phyloP scores from a whole-genome alignment of 2,329 filamentous ascomycete species.

The Fusarium bactridioides region DNA sequence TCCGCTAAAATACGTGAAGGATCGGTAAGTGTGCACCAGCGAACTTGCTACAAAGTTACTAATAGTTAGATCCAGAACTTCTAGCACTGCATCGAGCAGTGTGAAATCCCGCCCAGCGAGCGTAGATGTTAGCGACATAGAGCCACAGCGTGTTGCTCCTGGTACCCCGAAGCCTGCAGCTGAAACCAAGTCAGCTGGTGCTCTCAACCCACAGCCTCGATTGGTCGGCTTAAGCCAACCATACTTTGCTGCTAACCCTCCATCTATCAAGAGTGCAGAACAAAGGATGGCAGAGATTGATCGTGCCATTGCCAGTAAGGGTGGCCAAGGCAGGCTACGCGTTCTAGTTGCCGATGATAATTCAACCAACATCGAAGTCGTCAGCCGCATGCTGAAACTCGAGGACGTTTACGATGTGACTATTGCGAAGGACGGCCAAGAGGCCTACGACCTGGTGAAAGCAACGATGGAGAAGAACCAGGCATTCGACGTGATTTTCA shows the following conservation, averaged over 20 bases:
- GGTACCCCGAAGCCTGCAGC: constrained; percentile 35
- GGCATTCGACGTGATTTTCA: constrained; percentile 88
- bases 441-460: constrained; percentile 87
- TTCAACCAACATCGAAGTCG: constrained; percentile 65
- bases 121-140: constrained; percentile 53
- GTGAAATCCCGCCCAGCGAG: constrained; percentile 59
- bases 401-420: constrained; percentile 88
- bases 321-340: constrained; percentile 69
- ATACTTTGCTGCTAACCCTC: constrained; percentile 69
- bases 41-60: background rate
- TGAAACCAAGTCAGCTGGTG: constrained; percentile 45
- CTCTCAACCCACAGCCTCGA: constrained; percentile 75
- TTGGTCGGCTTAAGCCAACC: constrained; percentile 84
- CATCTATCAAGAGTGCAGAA: constrained; percentile 51
- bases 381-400: constrained; percentile 73
- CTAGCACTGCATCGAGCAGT: constrained; percentile 64
- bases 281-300: constrained; percentile 73
- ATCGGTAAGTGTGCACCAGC: constrained; percentile 50
- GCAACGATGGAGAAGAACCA: constrained; percentile 77
- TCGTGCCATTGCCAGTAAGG: constrained; percentile 68
- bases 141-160: constrained; percentile 44
- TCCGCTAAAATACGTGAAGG: constrained; percentile 78
- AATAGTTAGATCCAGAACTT: constrained; percentile 49
- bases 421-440: constrained; percentile 84
- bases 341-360: constrained; percentile 84